Evolutionary conservation across 768 basidiomycete species (phyloP).

Genomic region (Calocera viscosa): DNA sequence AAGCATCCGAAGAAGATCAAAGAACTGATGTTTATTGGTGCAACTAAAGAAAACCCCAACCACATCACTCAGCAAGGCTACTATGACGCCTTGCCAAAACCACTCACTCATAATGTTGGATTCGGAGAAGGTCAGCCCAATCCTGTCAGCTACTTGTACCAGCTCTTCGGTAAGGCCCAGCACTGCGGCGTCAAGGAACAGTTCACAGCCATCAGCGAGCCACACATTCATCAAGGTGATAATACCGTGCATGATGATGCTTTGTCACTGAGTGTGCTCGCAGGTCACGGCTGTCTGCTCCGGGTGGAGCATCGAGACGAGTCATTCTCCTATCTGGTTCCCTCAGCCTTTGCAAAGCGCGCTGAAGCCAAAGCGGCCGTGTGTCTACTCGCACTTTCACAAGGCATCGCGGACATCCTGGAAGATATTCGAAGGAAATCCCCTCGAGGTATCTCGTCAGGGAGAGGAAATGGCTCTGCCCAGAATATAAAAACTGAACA

Average conservation of each 20-base stretch:
- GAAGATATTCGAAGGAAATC: slow-evolving; percentile 31
- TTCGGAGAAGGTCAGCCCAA: slow-evolving; percentile 43
- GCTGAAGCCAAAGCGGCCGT: slow-evolving; percentile 59
- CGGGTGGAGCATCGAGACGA: slow-evolving; percentile 43
- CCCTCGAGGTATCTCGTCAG: slow-evolving; percentile 37
- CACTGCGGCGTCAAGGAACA: slow-evolving; percentile 9
- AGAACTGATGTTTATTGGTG: slow-evolving; percentile 5
- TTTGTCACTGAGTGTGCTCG: neutral
- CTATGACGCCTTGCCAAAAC: slow-evolving; percentile 53
- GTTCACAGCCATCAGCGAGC: slow-evolving; percentile 3
- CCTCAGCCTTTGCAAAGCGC: slow-evolving; percentile 47
- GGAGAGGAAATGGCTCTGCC: slow-evolving; percentile 18
- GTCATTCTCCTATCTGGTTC: slow-evolving; percentile 47
- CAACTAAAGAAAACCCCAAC: slow-evolving; percentile 11
- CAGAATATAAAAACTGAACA: neutral
- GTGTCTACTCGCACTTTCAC: slow-evolving; percentile 50
- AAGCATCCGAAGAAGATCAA: slow-evolving; percentile 6
- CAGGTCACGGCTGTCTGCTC: slow-evolving; percentile 53
- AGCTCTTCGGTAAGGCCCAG: slow-evolving; percentile 29
- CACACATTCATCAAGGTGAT: slow-evolving; percentile 30
- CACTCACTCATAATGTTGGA: slow-evolving; percentile 44
- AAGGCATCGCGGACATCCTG: slow-evolving; percentile 47
- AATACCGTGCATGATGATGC: slow-evolving; percentile 21
- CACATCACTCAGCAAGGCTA: slow-evolving; percentile 40
- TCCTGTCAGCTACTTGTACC: slow-evolving; percentile 43